These are phyloP conservation scores for Artemisia annua DNA, from an alignment of 129 eudicot species.

Conservation along the genomic window DNA sequence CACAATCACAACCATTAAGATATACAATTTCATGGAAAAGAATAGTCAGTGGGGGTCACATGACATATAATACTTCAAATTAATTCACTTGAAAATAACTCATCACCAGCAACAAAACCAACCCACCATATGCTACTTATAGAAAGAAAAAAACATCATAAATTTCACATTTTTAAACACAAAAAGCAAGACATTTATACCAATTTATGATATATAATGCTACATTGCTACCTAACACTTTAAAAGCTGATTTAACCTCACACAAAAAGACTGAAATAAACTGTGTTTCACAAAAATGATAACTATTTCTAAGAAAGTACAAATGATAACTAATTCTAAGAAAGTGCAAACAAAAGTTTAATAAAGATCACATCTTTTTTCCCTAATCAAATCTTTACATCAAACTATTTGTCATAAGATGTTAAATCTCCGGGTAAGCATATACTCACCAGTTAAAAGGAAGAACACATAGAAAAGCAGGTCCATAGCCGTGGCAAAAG, in stretches of 20 bases:
- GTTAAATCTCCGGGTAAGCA: slow-evolving; percentile 20
- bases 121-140: not conserved
- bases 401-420: slow-evolving; percentile 24
- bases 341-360: not conserved
- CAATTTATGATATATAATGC: too few species aligned
- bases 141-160: slow-evolving; percentile 10
- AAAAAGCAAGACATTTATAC: not conserved
- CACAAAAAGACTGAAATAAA: too few species aligned
- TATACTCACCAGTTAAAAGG: slow-evolving; percentile 19
- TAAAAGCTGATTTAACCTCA: too few species aligned
- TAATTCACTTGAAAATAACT: slow-evolving; percentile 26
- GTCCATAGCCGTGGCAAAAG: not conserved
- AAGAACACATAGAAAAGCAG: slow-evolving; percentile 8
- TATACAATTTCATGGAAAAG: slow-evolving; percentile 1
- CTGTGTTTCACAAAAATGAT: not conserved
- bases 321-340: not conserved
- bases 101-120: slow-evolving; percentile 20
- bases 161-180: slow-evolving; percentile 20
- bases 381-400: slow-evolving; percentile 23
- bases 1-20: slow-evolving; percentile 28
- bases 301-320: not conserved
- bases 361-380: too few species aligned
- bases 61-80: slow-evolving; percentile 22
- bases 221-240: too few species aligned
- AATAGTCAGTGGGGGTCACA: slow-evolving; percentile 29